Evolutionary conservation across 805 yeast genomes (phyloP), one percentile per base, ranked within the genome.

Genomic region (Naumovozyma baii): DNA sequence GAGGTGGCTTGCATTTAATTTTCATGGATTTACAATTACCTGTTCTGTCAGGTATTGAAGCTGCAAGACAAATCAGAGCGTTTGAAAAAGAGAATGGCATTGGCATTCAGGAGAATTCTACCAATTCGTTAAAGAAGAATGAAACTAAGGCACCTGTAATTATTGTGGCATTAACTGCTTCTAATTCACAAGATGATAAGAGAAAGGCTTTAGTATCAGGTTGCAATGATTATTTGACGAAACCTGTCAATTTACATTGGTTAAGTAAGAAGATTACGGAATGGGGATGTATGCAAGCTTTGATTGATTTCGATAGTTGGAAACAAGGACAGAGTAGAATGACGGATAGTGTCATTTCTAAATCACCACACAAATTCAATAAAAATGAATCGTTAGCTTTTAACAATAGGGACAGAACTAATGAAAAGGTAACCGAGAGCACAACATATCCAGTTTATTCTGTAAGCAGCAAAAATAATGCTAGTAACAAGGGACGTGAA

Each of bases 281-380:
- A 61, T 92, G 97, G 97, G 97, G 98, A 0, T 90, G 97, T 61
- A 90, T 90, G 97, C 98, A 90, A 63, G 96, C 96, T 1, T 66
- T 90, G 37, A 88, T 90, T 58, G 94, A 90, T 62, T 90, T 83
- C 60, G 96, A 92, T 57, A 90, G 94, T 30, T 92, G 96, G 94
- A 77, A 74, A 49, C 66, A 67, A 30, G 69, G 69, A 8, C 66
- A 64, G 40, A 56, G 61, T 31, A 61, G 67, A 51, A 62, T 63
- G 67, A 62, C 69, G 0, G 65, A 63, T 34, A 62, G 48, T 32
- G 50, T 52, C 14, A 25, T 34, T 14, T 19, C 33, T 3, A 39
- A 41, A 31, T 33, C 41, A 3, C 42, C 39, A 8, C 32, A 33
- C 3, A 41, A 41, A 31, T 8, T 29, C 14, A 29, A 29, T 14